These are phyloP conservation scores for Aschersonia sp. DNA, from an alignment of 2,329 filamentous ascomycete genomes.

Conservation along the genomic window DNA sequence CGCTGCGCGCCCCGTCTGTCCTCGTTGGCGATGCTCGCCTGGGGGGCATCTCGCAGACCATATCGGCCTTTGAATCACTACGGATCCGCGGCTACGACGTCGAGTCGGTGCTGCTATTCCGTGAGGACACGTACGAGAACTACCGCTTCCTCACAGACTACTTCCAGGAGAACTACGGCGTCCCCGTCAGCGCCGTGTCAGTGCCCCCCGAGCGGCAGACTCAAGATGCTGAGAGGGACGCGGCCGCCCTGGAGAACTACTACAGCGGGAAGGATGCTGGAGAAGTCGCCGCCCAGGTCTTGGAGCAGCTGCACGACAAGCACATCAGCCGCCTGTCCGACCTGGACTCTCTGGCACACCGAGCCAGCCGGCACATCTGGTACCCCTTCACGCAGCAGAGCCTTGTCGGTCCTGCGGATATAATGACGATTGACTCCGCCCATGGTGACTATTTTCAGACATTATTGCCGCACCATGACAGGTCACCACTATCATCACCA, in stretches of 20 bases:
- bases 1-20: slow-evolving; percentile 57
- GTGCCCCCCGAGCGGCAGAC: slow-evolving; percentile 37
- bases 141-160: slow-evolving; percentile 52
- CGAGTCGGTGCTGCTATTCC: slow-evolving; percentile 54
- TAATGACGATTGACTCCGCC: slow-evolving; percentile 67
- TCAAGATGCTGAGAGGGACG: slow-evolving; percentile 28
- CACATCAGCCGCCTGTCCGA: slow-evolving; percentile 42
- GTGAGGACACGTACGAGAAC: slow-evolving; percentile 52
- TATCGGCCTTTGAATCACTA: slow-evolving; percentile 68
- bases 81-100: slow-evolving; percentile 67
- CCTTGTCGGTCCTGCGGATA: slow-evolving; percentile 42
- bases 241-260: slow-evolving; percentile 45
- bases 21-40: slow-evolving; percentile 62
- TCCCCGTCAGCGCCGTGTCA: slow-evolving; percentile 42
- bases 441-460: slow-evolving; percentile 68
- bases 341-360: slow-evolving; percentile 44
- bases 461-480: background rate
- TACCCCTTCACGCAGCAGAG: slow-evolving; percentile 79
- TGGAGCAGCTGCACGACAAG: slow-evolving; percentile 34
- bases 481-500: too few relatives aligned
- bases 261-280: slow-evolving; percentile 35
- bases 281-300: slow-evolving; percentile 24
- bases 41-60: slow-evolving; percentile 68
- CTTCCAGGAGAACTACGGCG: slow-evolving; percentile 43
- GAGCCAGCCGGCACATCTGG: slow-evolving; percentile 58